These are phyloP conservation scores for Osmanthus fragrans DNA, from an alignment of 257 asterid genomes.

Conservation along the genomic window DNA sequence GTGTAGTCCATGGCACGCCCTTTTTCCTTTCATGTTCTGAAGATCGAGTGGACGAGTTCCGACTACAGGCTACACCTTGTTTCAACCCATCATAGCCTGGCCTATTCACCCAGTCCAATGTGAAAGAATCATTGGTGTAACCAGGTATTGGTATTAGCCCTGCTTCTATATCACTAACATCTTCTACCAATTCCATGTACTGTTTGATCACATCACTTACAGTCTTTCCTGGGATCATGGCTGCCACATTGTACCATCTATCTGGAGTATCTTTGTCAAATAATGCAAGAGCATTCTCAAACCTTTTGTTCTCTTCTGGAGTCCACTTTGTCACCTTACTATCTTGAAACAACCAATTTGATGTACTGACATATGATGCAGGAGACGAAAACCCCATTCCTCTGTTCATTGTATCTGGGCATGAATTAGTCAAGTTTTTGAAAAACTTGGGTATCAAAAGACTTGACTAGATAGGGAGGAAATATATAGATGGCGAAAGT, in stretches of 20 bases:
- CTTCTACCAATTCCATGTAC: constrained; percentile 67
- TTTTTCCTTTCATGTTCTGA: constrained; percentile 78
- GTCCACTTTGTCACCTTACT: constrained; percentile 57
- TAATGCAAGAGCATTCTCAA: constrained; percentile 76
- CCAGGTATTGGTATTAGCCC: constrained; percentile 78
- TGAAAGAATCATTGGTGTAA: constrained; percentile 24
- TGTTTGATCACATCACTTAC: constrained; percentile 69
- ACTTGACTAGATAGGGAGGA: background rate
- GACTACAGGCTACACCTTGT: constrained; percentile 37
- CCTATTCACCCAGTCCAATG: constrained; percentile 51
- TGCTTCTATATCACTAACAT: constrained; percentile 72
- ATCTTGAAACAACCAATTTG: constrained; percentile 65
- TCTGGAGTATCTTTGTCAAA: constrained; percentile 85
- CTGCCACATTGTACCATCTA: constrained; percentile 81
- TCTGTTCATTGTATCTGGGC: constrained; percentile 38
- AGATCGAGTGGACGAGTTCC: constrained; percentile 38
- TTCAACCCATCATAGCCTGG: constrained; percentile 43
- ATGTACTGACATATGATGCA: constrained; percentile 33
- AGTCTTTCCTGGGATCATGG: constrained; percentile 77
- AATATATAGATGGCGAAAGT: constrained; percentile 12
- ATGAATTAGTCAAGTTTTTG: background rate
- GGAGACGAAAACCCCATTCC: constrained; percentile 47
- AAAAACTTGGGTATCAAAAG: background rate
- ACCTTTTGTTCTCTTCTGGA: constrained; percentile 69
- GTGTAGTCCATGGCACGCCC: constrained; percentile 93